phyloP scores from a whole-genome alignment of 257 asterid genomes.

The Ajuga chamaepitys region DNA sequence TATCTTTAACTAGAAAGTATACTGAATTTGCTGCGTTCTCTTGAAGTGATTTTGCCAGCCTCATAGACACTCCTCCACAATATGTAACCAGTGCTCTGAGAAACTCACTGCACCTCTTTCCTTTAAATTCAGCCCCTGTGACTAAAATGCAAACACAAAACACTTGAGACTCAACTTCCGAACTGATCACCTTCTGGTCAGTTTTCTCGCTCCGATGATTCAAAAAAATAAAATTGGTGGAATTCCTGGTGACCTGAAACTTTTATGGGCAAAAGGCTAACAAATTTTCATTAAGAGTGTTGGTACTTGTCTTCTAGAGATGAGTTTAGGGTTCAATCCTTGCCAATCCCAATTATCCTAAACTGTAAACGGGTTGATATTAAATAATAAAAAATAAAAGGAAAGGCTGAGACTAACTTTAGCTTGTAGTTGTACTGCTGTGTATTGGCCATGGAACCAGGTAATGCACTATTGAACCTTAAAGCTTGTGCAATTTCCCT shows the following conservation, averaged over 20 bases:
- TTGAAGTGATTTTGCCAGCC: not conserved
- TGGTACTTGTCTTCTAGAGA: no score
- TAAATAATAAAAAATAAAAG: no score
- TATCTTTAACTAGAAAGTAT: not conserved
- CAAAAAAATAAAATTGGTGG: not conserved
- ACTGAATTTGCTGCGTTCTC: not conserved
- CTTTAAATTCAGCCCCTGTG: not conserved
- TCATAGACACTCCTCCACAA: not conserved
- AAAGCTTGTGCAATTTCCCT: not conserved
- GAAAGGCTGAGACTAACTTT: no score
- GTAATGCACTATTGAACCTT: not conserved
- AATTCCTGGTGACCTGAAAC: not conserved
- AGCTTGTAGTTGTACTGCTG: not conserved
- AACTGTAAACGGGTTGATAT: no score
- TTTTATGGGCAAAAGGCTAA: not conserved
- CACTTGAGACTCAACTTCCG: not conserved
- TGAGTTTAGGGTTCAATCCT: no score
- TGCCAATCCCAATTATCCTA: no score
- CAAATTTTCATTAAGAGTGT: no score
- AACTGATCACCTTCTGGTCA: not conserved
- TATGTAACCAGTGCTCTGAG: not conserved
- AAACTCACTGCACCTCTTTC: not conserved
- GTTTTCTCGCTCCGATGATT: not conserved
- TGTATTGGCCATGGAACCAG: not conserved
- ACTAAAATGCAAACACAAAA: not conserved